Percentiles rank a stretch among this genome's conserved stretches.
phyloP scores from a whole-genome alignment of 257 asterid genomes.

The Lycium ferocissimum region DNA sequence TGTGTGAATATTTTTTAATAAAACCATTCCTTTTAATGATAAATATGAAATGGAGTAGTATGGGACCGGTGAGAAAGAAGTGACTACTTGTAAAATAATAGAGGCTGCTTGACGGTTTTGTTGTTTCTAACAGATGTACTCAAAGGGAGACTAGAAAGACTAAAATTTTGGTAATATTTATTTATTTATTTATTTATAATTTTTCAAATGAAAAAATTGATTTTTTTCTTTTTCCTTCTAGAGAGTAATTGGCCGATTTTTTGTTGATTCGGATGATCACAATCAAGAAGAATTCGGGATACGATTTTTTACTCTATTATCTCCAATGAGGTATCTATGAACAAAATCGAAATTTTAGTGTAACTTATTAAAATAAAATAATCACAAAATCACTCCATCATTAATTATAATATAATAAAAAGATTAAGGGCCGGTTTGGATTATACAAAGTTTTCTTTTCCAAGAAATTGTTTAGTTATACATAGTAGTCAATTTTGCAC shows the following conservation, averaged over 20 bases:
- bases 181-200: not conserved
- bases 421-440: no score
- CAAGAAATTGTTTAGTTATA: no score
- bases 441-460: no score
- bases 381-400: no score
- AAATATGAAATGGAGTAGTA: not conserved
- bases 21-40: not conserved
- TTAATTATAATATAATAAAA: no score
- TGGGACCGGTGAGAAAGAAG: not conserved
- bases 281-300: not conserved
- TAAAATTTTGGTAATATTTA: not conserved
- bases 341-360: not conserved
- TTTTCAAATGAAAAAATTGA: not conserved
- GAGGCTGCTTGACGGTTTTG: not conserved
- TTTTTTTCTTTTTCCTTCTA: not conserved
- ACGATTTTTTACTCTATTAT: not conserved
- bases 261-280: not conserved
- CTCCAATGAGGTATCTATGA: not conserved
- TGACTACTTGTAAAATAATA: not conserved
- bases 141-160: not conserved
- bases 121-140: not conserved
- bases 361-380: not conserved
- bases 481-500: no score
- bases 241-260: not conserved
- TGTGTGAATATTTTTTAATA: conserved; percentile 2